phyloP scores from a whole-genome alignment of 2,329 filamentous ascomycete genomes.

The Zymoseptoria passerinii region DNA sequence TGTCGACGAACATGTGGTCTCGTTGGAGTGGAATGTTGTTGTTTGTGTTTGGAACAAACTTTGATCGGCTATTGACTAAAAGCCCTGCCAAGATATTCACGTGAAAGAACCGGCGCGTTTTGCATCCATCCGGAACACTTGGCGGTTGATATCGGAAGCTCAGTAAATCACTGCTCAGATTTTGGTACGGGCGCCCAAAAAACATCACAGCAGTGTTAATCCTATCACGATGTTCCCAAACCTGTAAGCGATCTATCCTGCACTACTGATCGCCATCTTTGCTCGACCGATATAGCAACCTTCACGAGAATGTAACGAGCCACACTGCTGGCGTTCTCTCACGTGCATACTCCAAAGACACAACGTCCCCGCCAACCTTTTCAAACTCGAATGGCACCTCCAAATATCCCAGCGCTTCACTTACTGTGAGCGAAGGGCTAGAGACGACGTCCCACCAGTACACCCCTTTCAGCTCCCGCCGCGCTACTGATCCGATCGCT shows the following conservation, averaged over 20 bases:
- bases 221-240: too few relatives aligned
- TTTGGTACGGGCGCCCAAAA: too few relatives aligned
- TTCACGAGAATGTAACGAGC: too few relatives aligned
- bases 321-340: too few relatives aligned
- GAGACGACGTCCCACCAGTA: neutral
- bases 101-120: neutral
- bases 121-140: neutral
- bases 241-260: too few relatives aligned
- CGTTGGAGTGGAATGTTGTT: neutral
- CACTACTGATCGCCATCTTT: too few relatives aligned
- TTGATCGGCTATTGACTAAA: neutral
- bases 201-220: too few relatives aligned
- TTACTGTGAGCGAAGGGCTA: neutral
- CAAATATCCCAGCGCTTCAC: neutral
- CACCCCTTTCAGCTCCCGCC: neutral
- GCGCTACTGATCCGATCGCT: neutral
- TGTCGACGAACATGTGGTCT: neutral
- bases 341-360: too few relatives aligned
- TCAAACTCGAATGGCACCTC: neutral
- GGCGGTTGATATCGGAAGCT: too few relatives aligned
- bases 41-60: neutral
- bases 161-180: too few relatives aligned
- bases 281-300: too few relatives aligned
- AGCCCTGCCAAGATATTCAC: neutral
- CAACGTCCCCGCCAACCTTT: neutral